Conservation (phyloP, 2,329 filamentous ascomycete genomes). For the Colletotrichum gloeosporioides region DNA sequence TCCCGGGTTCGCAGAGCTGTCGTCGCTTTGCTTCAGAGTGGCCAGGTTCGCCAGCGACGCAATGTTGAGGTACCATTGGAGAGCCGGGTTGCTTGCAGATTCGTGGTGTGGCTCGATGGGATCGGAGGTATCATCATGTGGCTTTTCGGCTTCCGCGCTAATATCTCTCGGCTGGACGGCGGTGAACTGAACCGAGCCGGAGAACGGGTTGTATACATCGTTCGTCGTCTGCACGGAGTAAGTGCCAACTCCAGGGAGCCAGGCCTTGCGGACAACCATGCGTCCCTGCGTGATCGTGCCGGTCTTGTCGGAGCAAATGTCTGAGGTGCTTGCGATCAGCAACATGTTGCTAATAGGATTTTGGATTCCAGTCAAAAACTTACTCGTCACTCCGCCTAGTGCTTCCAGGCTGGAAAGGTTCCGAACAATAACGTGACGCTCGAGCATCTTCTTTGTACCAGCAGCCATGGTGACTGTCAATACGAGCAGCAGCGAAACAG, state of each 20-base stretch:
- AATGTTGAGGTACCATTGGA: constrained; percentile 65
- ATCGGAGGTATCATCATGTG: constrained; percentile 30
- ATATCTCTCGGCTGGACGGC: constrained; percentile 40
- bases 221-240: constrained; percentile 53
- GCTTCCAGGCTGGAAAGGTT: constrained; percentile 57
- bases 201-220: constrained; percentile 63
- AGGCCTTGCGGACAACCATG: constrained; percentile 60
- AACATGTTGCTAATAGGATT: background rate
- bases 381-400: constrained; percentile 57
- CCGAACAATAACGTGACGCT: constrained; percentile 57
- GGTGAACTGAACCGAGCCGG: constrained; percentile 49
- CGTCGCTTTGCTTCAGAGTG: constrained; percentile 58
- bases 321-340: constrained; percentile 23
- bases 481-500: constrained; percentile 53
- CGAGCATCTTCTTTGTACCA: constrained; percentile 58
- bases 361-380: background rate
- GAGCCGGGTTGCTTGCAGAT: constrained; percentile 3
- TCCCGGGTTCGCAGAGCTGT: constrained; percentile 29
- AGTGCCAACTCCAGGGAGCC: constrained; percentile 53
- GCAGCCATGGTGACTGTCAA: constrained; percentile 66
- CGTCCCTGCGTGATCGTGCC: constrained; percentile 59
- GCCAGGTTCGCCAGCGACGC: constrained; percentile 71
- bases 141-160: constrained; percentile 28
- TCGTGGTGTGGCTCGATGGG: constrained; percentile 41
- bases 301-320: constrained; percentile 64